phyloP scores from a whole-genome alignment of 1,284 basidiomycete genomes.

The Psilocybe mexicana region DNA sequence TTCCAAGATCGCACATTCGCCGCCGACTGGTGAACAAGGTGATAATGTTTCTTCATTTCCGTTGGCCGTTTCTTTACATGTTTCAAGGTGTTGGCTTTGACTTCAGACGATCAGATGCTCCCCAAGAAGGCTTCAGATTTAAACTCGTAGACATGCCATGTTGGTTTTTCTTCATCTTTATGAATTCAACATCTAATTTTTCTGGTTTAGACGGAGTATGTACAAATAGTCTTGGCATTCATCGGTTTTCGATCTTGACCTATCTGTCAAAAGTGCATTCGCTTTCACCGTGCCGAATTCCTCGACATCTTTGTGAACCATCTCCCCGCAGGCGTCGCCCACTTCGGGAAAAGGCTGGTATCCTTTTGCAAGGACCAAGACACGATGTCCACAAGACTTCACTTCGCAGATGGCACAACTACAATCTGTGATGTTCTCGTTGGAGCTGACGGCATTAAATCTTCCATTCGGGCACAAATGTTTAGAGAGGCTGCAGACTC shows the following conservation, averaged over 20 bases:
- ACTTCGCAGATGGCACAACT: slow-evolving; percentile 37
- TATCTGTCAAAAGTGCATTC: slow-evolving; percentile 24
- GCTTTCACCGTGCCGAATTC: slow-evolving; percentile 50
- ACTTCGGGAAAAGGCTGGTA: slow-evolving; percentile 42
- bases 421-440: slow-evolving; percentile 43
- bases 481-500: slow-evolving; percentile 27
- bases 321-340: slow-evolving; percentile 39
- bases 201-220: slow-evolving; percentile 23
- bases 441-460: slow-evolving; percentile 47
- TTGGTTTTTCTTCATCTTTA: slow-evolving; percentile 24
- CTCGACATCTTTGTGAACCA: slow-evolving; percentile 43
- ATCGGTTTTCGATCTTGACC: not conserved
- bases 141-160: slow-evolving; percentile 40
- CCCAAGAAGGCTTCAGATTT: slow-evolving; percentile 39
- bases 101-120: slow-evolving; percentile 42
- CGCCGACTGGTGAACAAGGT: slow-evolving; percentile 40
- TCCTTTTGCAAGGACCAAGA: slow-evolving; percentile 29
- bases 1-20: slow-evolving; percentile 42
- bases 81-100: slow-evolving; percentile 43
- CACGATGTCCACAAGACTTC: slow-evolving; percentile 24
- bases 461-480: slow-evolving; percentile 36
- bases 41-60: not conserved
- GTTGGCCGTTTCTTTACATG: not conserved
- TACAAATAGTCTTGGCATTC: not conserved
- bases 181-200: not conserved